Base-by-base conservation (phyloP, 1,284 basidiomycete species). In the Rhizopogon parksii region DNA sequence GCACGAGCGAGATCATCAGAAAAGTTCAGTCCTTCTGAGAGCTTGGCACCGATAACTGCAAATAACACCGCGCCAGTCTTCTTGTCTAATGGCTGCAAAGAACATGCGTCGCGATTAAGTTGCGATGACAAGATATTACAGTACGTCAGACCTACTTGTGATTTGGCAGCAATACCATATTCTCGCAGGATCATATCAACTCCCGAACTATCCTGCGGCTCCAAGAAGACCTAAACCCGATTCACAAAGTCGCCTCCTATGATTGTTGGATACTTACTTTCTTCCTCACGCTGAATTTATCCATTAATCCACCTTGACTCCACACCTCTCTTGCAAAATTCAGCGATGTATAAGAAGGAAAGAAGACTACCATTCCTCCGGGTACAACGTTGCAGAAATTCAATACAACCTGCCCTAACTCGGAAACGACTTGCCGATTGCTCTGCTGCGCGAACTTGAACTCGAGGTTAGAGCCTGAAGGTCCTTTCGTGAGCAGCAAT, bases 21-120 rank as follows among this genome's bases (percentile, higher is more conserved):
- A 67, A 99, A 99, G 69, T 99, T 99, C 59, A 99, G 82, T 1
- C 95, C 95, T 70, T 99, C 95, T 0, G 93, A 96, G 11, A 99
- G 77, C 67, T 98, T 99, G 17, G 94, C 95, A 7, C 95, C 95
- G 19, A 99, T 88, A 2, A 99, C 95, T 1, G 95, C 95, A 53
- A 99, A 84, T 5, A 94, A 71, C 30, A 94, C 65, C 1, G 89
- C 88, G 6, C 90, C 91, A 8, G 73, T 72, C 60, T 64, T 78
- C 70, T 61, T 69, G 54, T 51, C 60, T 48, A 52, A 58, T 45
- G 37, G 36, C 53, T 49, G 34, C 27, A 21, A 30, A 52, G 27
- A 39, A 47, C 17, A 17, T 25, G 3, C 27, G 38, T 39, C 8
- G 9, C 32, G 9, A 32, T 32, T 9, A 32, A 32, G 14, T 11